Base-by-base conservation (phyloP, 805 yeast genomes). In the Candida silvicultrix region DNA sequence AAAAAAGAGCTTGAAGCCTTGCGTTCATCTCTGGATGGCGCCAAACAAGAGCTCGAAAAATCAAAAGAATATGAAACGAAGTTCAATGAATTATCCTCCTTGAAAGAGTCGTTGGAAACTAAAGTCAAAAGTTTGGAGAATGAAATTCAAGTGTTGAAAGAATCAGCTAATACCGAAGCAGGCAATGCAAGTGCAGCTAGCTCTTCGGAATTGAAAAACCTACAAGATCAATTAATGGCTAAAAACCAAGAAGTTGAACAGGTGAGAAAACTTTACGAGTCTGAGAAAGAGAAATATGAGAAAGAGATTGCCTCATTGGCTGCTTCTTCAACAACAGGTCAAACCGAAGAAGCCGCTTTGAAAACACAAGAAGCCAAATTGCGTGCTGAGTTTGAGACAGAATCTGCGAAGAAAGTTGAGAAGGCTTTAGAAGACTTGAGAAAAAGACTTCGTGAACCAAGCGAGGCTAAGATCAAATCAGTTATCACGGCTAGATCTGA, bases 41-140 rank as follows among this genome's bases (percentile, higher is more conserved):
- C 22, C 16, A n/a, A 29, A 23, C 15, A 42, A 34, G 58, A 50
- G 46, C 49, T 53, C 44, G 57, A 44, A 57, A 51, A 63, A 56
- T 69, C 70, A 1, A 63, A 64, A 32, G 67, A 63, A 6, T 60
- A 80, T 38, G 75, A 63, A 40, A 47, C 54, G 7, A 65, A 71
- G 48, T 49, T 70, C 14, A 60, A 59, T 9, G 63, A 58, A 5
- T 45, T 73, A 20, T 54, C 55, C 15, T 47, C 55, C 1, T 61
- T 62, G 18, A 72, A 71, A 28, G 63, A 65, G 5, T 64, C 68
- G 8, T 50, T 77, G 23, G 64, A 62, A 43, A 44, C 44, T 9
- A 51, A 50, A 37, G 47, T 55, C 23, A 18, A n/a, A 21, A 19
- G 25, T 3, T 7, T 59, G 29, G 54, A 47, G 39, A 42, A 41